Conservation (phyloP, 306 rosid genomes). For the Dicorynia guianensis region DNA sequence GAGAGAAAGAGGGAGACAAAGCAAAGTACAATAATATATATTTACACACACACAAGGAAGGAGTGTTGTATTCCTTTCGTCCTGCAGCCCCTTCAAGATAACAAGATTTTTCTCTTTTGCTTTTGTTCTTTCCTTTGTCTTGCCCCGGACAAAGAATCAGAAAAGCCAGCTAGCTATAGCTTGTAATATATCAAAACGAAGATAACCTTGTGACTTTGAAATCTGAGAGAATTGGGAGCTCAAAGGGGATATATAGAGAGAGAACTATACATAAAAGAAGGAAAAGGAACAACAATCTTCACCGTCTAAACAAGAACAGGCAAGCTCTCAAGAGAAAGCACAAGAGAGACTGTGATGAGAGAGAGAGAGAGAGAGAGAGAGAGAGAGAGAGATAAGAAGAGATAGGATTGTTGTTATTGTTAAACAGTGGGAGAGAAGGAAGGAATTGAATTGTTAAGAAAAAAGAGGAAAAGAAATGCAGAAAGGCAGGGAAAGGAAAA, state of each 20-base stretch:
- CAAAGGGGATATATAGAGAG: background rate
- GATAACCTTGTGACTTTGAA: background rate
- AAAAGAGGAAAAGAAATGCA: background rate
- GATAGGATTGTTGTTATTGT: slow-evolving; percentile 11
- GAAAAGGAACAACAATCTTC: slow-evolving; percentile 1
- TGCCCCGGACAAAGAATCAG: slow-evolving; percentile 21
- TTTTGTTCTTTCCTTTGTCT: background rate
- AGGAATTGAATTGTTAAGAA: background rate
- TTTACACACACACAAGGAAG: background rate
- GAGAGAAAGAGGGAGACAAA: background rate
- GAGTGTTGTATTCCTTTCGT: background rate
- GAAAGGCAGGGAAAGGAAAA: slow-evolving; percentile 37
- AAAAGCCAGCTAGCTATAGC: background rate
- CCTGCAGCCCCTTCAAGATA: background rate
- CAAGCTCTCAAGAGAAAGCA: slow-evolving; percentile 39
- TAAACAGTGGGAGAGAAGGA: slow-evolving; percentile 39
- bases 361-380: slow-evolving; percentile 7
- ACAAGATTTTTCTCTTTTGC: background rate
- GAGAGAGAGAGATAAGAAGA: slow-evolving; percentile 26
- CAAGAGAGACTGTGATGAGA: slow-evolving; percentile 35
- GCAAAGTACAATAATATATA: background rate
- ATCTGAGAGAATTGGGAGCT: background rate
- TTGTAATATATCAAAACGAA: background rate
- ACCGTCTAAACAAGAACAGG: slow-evolving; percentile 50
- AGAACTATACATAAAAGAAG: background rate